Conservation (phyloP, 2,329 filamentous ascomycete species). For the Pleoardoris graminearum region DNA sequence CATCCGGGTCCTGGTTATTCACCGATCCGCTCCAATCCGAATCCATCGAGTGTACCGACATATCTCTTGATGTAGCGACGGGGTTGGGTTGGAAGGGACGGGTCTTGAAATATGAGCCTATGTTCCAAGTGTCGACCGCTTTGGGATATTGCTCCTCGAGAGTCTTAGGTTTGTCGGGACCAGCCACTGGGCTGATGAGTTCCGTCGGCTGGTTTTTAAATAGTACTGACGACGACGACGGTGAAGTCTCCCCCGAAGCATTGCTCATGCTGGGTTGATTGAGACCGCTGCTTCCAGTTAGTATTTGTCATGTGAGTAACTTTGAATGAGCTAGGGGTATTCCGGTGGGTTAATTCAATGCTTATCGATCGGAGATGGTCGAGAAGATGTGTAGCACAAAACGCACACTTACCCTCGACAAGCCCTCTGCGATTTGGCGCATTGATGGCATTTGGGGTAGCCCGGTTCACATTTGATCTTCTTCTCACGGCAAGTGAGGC, state of each 20-base stretch:
- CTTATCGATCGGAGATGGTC: slow-evolving; percentile 18
- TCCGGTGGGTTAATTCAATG: slow-evolving; percentile 28
- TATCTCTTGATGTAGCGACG: slow-evolving; percentile 29
- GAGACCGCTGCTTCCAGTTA: slow-evolving; percentile 35
- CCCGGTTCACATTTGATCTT: slow-evolving; percentile 97
- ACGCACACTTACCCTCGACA: slow-evolving; percentile 66
- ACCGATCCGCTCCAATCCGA: slow-evolving; percentile 40
- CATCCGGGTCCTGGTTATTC: slow-evolving; percentile 33
- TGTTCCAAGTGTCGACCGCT: slow-evolving; percentile 34
- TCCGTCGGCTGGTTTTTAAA: slow-evolving; percentile 39
- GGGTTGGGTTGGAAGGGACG: slow-evolving; percentile 32
- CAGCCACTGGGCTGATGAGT: slow-evolving; percentile 33
- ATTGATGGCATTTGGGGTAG: slow-evolving; percentile 84
- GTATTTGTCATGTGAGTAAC: slow-evolving; percentile 38
- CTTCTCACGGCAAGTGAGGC: slow-evolving; percentile 90
- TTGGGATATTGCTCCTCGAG: slow-evolving; percentile 33
- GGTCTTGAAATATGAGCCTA: slow-evolving; percentile 29
- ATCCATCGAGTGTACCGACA: slow-evolving; percentile 41
- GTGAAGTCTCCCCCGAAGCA: slow-evolving; percentile 39
- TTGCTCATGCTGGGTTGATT: slow-evolving; percentile 37
- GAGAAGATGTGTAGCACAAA: slow-evolving; percentile 17
- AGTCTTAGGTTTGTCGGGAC: slow-evolving; percentile 34
- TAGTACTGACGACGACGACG: slow-evolving; percentile 33
- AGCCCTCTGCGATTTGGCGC: slow-evolving; percentile 83
- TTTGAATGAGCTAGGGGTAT: slow-evolving; percentile 20